Conservation (phyloP, 164 flowering plant species). For the Chloranthus sessilifolius region DNA sequence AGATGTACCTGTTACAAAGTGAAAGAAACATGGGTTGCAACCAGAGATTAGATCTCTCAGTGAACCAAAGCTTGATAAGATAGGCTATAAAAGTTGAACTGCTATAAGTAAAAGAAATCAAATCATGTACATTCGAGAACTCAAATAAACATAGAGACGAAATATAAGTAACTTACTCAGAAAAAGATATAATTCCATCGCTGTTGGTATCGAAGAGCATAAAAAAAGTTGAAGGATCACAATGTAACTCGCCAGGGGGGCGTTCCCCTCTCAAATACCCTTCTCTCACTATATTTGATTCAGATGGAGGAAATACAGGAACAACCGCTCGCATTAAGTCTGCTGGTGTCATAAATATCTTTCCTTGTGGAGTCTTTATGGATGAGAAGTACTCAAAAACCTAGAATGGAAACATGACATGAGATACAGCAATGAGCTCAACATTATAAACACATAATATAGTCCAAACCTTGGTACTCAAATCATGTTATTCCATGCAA, state of each 20-base stretch:
- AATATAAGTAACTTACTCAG: conserved; percentile 58
- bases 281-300: conserved; percentile 66
- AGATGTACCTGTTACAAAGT: conserved; percentile 66
- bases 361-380: conserved; percentile 42
- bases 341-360: conserved; percentile 75
- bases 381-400: conserved; percentile 97
- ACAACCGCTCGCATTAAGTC: conserved; percentile 96
- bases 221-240: conserved; percentile 70
- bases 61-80: conserved; percentile 4
- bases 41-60: neutral
- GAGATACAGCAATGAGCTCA: too few relatives aligned
- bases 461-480: too few relatives aligned
- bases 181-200: conserved; percentile 84
- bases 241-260: conserved; percentile 53
- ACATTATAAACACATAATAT: too few relatives aligned
- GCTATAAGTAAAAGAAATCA: too few relatives aligned
- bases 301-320: conserved; percentile 96
- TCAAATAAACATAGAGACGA: neutral
- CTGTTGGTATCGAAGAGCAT: conserved; percentile 85
- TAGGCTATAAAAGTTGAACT: too few relatives aligned
- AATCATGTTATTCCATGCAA: too few relatives aligned
- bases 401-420: too few relatives aligned
- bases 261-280: conserved; percentile 80
- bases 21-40: conserved; percentile 4
- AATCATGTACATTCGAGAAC: too few relatives aligned